phyloP scores from a whole-genome alignment of 805 yeast species.

The Sugiyamaella smithiae region DNA sequence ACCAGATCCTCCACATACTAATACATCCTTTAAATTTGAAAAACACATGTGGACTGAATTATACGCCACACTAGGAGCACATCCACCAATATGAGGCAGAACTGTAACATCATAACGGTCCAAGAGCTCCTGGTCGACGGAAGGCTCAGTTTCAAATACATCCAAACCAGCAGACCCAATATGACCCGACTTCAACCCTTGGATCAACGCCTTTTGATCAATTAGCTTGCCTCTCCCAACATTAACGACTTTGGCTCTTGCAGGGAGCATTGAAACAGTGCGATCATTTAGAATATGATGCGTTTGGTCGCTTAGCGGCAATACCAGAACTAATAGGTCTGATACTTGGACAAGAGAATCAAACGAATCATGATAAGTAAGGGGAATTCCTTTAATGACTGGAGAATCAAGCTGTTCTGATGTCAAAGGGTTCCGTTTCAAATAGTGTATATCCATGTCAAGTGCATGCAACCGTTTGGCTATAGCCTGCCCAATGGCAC shows the following conservation, averaged over 20 bases:
- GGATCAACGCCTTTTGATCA: slow-evolving; percentile 62
- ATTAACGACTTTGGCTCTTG: slow-evolving; percentile 63
- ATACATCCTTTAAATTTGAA: slow-evolving; percentile 43
- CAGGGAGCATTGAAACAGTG: slow-evolving; percentile 46
- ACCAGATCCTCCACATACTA: slow-evolving; percentile 15
- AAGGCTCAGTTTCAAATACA: slow-evolving; percentile 66
- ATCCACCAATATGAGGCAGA: slow-evolving; percentile 72
- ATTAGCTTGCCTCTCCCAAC: slow-evolving; percentile 73
- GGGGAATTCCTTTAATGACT: slow-evolving; percentile 42
- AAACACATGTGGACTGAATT: slow-evolving; percentile 50
- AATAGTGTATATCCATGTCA: slow-evolving; percentile 64
- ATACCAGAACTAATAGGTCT: slow-evolving; percentile 62
- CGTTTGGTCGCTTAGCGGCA: slow-evolving; percentile 64
- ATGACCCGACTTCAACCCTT: slow-evolving; percentile 57
- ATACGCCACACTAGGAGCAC: slow-evolving; percentile 39
- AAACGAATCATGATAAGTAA: slow-evolving; percentile 45
- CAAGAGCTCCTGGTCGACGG: slow-evolving; percentile 47
- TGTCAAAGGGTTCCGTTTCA: slow-evolving; percentile 50
- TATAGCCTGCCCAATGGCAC: slow-evolving; percentile 66
- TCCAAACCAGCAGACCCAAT: slow-evolving; percentile 69
- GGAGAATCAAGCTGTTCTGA: slow-evolving; percentile 28
- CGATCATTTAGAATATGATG: slow-evolving; percentile 49
- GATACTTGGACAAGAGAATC: slow-evolving; percentile 40
- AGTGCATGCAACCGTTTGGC: slow-evolving; percentile 54
- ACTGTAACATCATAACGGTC: slow-evolving; percentile 60